Evolutionary conservation across 495 filamentous ascomycete genomes (phyloP).

Genomic region (Extremus antarcticus): DNA sequence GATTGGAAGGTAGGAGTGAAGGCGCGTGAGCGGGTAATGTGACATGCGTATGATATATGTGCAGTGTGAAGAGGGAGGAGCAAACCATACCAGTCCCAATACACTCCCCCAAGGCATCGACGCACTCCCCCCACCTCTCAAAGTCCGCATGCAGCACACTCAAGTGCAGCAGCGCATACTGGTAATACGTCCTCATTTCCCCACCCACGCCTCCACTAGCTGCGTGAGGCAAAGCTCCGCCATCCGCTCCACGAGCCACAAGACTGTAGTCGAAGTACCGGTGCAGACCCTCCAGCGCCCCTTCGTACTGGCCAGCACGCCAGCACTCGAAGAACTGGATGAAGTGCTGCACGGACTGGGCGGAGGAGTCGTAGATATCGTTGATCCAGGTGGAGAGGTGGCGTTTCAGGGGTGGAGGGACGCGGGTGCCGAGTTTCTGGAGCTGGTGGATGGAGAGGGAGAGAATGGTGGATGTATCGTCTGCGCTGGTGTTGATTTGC

Average conservation of each 20-base stretch:
- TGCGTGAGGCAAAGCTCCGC: no score
- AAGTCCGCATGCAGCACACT: slow-evolving; percentile 93
- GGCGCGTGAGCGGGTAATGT: no score
- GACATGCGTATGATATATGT: not conserved
- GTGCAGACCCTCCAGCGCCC: slow-evolving; percentile 82
- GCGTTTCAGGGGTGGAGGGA: slow-evolving; percentile 1
- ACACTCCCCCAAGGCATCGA: slow-evolving; percentile 84
- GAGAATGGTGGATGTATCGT: slow-evolving; percentile 11
- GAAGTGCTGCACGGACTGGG: slow-evolving; percentile 17
- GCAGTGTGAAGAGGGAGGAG: not conserved
- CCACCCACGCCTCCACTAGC: slow-evolving; percentile 32
- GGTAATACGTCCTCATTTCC: slow-evolving; percentile 86
- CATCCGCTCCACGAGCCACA: slow-evolving; percentile 1
- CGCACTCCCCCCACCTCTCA: slow-evolving; percentile 81
- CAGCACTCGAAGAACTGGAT: slow-evolving; percentile 69
- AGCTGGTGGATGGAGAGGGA: slow-evolving; percentile 12
- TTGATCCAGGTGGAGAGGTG: slow-evolving; percentile 10
- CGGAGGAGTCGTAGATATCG: not conserved
- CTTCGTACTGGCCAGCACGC: slow-evolving; percentile 81
- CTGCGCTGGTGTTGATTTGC: not conserved
- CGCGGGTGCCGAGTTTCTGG: slow-evolving; percentile 15
- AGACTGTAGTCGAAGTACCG: slow-evolving; percentile 80
- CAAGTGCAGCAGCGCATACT: slow-evolving; percentile 90
- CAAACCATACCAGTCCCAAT: slow-evolving; percentile 49
- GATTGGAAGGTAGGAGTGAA: no score